Evolutionary conservation across 768 basidiomycete genomes (phyloP).

Genomic region (Sarcodon sp.): DNA sequence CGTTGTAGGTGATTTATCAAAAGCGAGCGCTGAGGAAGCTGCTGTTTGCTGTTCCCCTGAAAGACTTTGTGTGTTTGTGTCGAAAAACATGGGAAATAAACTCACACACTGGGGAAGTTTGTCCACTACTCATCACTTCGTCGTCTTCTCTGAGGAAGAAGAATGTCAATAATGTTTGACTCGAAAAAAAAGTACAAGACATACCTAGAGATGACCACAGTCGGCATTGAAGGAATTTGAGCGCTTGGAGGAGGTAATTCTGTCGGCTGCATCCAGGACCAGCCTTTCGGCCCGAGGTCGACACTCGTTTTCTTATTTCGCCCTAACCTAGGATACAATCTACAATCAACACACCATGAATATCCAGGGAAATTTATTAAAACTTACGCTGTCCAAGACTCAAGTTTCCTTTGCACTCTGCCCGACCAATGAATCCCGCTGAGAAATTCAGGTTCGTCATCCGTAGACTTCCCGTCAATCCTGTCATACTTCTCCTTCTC

Average conservation of each 20-base stretch:
- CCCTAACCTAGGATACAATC: slow-evolving; percentile 9
- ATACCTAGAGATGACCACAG: slow-evolving; percentile 28
- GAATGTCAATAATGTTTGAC: not conserved
- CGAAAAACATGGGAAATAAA: not conserved
- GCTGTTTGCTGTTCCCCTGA: slow-evolving; percentile 8
- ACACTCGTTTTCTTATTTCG: slow-evolving; percentile 21
- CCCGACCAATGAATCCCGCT: slow-evolving; percentile 26
- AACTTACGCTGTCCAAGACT: slow-evolving; percentile 34
- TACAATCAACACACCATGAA: not conserved
- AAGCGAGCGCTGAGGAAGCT: slow-evolving; percentile 10
- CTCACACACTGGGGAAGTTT: slow-evolving; percentile 59
- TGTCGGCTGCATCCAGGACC: slow-evolving; percentile 3
- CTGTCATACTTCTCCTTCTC: slow-evolving; percentile 16
- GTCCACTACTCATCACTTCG: slow-evolving; percentile 66
- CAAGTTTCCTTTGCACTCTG: slow-evolving; percentile 32
- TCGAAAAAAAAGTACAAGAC: slow-evolving; percentile 5
- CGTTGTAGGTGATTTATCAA: slow-evolving; percentile 8
- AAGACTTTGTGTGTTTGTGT: not conserved
- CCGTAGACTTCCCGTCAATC: slow-evolving; percentile 15
- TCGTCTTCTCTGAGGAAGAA: slow-evolving; percentile 29
- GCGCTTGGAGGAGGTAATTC: slow-evolving; percentile 10
- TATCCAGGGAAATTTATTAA: not conserved
- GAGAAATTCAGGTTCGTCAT: slow-evolving; percentile 17
- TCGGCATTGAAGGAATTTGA: slow-evolving; percentile 18
- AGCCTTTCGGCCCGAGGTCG: slow-evolving; percentile 14